Evolutionary conservation across 1,284 basidiomycete species (phyloP).

Genomic region (Melampsora medusae): DNA sequence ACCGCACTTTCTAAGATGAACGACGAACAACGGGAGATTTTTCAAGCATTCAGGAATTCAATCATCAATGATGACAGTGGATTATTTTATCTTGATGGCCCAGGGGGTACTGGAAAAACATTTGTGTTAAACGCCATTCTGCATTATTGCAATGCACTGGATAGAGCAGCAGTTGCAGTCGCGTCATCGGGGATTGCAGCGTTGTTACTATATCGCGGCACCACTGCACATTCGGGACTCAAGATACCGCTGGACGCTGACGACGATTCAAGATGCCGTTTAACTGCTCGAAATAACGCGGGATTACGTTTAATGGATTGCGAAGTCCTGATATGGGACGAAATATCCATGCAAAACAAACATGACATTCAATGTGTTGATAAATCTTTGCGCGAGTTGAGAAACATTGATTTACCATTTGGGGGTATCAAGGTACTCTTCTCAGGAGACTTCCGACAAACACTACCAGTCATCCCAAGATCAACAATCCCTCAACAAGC

Average conservation of each 20-base stretch:
- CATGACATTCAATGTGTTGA: constrained; percentile 4
- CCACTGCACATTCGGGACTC: neutral
- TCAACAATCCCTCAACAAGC: too few relatives aligned
- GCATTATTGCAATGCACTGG: neutral
- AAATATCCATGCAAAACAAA: neutral
- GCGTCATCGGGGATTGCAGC: constrained; percentile 12
- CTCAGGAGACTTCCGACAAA: constrained; percentile 17
- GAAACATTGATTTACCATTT: neutral
- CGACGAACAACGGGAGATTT: too few relatives aligned
- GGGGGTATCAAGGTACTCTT: constrained; percentile 10
- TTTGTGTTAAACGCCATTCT: neutral
- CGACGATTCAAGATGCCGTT: neutral
- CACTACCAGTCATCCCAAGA: too few relatives aligned
- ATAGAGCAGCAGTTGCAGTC: neutral
- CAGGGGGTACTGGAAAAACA: constrained; percentile 13
- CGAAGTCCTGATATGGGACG: constrained; percentile 20
- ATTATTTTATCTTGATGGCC: constrained; percentile 56
- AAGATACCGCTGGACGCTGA: constrained; percentile 1
- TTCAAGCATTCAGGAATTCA: too few relatives aligned
- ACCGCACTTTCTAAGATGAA: too few relatives aligned
- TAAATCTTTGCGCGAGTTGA: neutral
- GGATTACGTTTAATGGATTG: neutral
- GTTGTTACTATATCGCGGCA: neutral
- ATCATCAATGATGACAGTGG: constrained; percentile 46
- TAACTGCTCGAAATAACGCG: neutral